A percentile compares a stretch with the other conserved stretches of the same genome.
Conservation (phyloP, 2,329 filamentous ascomycete species). For the Peltaster fructicola region DNA sequence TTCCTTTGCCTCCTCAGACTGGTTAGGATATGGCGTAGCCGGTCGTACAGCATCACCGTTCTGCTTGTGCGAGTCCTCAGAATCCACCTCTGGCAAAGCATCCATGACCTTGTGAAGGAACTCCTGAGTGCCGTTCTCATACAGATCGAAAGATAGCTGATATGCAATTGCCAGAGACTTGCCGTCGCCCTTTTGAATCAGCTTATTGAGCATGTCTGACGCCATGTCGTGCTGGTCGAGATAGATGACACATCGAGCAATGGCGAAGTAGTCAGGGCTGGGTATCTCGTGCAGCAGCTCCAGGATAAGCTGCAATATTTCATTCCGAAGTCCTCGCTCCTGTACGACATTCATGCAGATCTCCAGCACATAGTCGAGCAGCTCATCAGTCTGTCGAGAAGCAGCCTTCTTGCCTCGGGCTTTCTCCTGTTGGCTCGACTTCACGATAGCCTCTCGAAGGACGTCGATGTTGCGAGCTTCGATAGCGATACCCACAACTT, state of each 20-base stretch:
- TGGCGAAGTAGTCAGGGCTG: slow-evolving; percentile 90
- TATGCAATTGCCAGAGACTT: slow-evolving; percentile 75
- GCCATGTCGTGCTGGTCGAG: slow-evolving; percentile 84
- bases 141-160: slow-evolving; percentile 94
- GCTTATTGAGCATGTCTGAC: slow-evolving; percentile 62
- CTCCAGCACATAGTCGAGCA: slow-evolving; percentile 90
- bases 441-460: slow-evolving; percentile 68
- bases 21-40: slow-evolving; percentile 15
- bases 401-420: slow-evolving; percentile 37
- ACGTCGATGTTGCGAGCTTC: slow-evolving; percentile 87
- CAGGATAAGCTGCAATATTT: slow-evolving; percentile 81
- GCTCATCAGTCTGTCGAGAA: slow-evolving; percentile 58
- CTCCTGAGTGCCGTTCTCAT: slow-evolving; percentile 96
- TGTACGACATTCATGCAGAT: slow-evolving; percentile 98
- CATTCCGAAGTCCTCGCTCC: slow-evolving; percentile 66
- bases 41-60: slow-evolving; percentile 22
- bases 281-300: slow-evolving; percentile 87
- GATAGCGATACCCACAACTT: slow-evolving; percentile 91
- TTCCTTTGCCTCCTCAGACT: slow-evolving; percentile 34
- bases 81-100: slow-evolving; percentile 44
- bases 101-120: slow-evolving; percentile 81
- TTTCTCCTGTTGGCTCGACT: slow-evolving; percentile 75
- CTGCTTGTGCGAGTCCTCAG: slow-evolving; percentile 14
- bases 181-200: slow-evolving; percentile 63
- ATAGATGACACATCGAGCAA: slow-evolving; percentile 94